Base-by-base conservation (phyloP, 306 rosid species). In the Lagenaria siceraria region DNA sequence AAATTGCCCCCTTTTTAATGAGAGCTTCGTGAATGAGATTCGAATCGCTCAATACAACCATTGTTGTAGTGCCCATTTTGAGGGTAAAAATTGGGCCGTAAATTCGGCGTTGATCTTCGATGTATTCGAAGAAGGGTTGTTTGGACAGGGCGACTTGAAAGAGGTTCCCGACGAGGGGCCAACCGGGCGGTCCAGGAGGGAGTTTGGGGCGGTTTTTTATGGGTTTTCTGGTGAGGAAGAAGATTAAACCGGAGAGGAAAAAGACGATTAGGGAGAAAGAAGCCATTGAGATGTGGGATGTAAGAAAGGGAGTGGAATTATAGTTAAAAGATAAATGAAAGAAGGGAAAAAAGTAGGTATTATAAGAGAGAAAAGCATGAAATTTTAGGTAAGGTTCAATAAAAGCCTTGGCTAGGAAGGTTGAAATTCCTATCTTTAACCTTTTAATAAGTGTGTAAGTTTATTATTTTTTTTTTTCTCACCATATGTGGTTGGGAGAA, bases 141-240 rank as follows among this genome's bases (percentile, higher is more conserved):
- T 89, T 93, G 0, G 96, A 94, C 27, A 86, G 82, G 1, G 93
- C 90, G 1, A 90, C 83, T 66, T 94, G 98, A 78, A 92, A 89
- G 25, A 94, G 96, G 82, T 94, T 94, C 1, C 98, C 98, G 4
- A 92, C 97, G 21, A 94, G 38, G 5, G 98, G 98, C 98, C 98
- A 94, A 0, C 97, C 98, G 0, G 92, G 95, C 13, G 98, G 98
- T 0, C 97, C 95, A 2, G 97, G 97, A 0, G 98, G 98, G 10
- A 94, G 97, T 51, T 84, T 88, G 17, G 43, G 80, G 24, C 22
- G 59, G 35, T 55, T 86, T 33, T 86, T 83, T 58, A 87, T 89
- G 36, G 81, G 24, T 72, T 80, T 88, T 0, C 66, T 82, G 31
- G 84, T 83, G 53, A 90, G 61, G 25, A 94, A 31, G 84, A 94